Base-by-base conservation (phyloP, 371 early-diverging fungal species). In the Lichtheimia corymbifera region DNA sequence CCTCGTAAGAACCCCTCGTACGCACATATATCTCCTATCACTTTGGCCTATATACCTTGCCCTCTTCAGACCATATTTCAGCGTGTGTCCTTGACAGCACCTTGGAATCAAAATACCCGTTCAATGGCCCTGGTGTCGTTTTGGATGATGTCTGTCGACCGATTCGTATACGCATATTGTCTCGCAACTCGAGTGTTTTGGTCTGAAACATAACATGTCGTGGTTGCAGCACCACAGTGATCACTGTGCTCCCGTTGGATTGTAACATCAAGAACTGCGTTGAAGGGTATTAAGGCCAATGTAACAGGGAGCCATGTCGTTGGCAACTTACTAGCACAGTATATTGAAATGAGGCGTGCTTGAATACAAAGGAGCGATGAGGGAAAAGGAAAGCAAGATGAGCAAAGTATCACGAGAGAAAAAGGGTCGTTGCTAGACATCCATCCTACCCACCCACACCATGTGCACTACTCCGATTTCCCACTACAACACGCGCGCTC, bases 81-180 rank as follows among this genome's bases (percentile, higher is more conserved):
- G 94, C 96, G 73, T 95, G 96, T 24, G 77, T 80, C 45, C 96
- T 77, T 14, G 87, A 87, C 35, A 95, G 70, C 3, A 94, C 96
- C 72, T 95, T 94, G 58, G 91, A 87, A 67, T 94, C 93, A 77
- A 94, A 95, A 53, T 86, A 89, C 0, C 93, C 94, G 65, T 95
- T 95, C 18, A 67, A 63, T 3, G 86, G 71, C 17, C 79, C 77
- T 5, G 94, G 92, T 7, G 72, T 61, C 2, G 86, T 84, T 61
- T 88, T 89, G 43, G 83, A 72, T 15, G 80, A 85, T 2, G 90
- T 85, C 56, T 92, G 90, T 25, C 93, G 76, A 14, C 94, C 94
- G 65, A 95, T 86, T 64, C 86, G 88, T 51, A 91, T 62, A 7
- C 69, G 73, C 5, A 60, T 55, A 1, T 80, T 76, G 9, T 83